Evolutionary conservation across 164 flowering plant genomes (phyloP).

Genomic region (Kingdonia uniflora): DNA sequence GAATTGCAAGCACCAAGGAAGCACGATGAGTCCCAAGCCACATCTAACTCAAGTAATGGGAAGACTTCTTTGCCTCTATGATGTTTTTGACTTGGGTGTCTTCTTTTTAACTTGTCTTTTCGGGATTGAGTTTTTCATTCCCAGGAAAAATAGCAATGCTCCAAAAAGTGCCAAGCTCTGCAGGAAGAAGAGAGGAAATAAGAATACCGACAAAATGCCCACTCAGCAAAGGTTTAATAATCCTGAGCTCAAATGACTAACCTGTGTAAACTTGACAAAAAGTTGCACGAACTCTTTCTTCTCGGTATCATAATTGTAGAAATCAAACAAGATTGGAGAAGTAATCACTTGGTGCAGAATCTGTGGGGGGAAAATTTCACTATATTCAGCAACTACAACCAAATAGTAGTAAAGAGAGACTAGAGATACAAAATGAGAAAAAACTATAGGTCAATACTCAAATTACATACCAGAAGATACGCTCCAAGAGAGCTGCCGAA

Average conservation of each 20-base stretch:
- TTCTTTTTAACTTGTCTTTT: conserved; percentile 42
- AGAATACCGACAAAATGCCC: no score
- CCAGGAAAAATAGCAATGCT: conserved; percentile 53
- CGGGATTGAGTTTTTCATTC: conserved; percentile 54
- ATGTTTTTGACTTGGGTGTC: conserved; percentile 38
- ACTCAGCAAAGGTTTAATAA: no score
- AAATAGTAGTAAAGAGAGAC: neutral
- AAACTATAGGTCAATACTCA: neutral
- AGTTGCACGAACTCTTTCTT: conserved; percentile 41
- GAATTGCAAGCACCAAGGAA: no score
- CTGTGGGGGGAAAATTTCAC: conserved; percentile 19
- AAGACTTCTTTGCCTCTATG: conserved; percentile 12
- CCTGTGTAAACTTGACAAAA: conserved; percentile 64
- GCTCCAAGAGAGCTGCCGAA: conserved; percentile 75
- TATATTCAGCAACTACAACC: neutral
- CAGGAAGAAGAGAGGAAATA: neutral
- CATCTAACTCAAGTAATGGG: no score
- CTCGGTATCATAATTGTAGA: conserved; percentile 61
- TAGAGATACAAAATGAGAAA: neutral
- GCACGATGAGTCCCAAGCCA: no score
- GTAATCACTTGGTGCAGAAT: conserved; percentile 38
- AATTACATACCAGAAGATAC: conserved; percentile 45
- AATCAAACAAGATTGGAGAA: conserved; percentile 62
- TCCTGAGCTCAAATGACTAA: conserved; percentile 6
- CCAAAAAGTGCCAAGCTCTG: conserved; percentile 63